Evolutionary conservation across 1,284 basidiomycete genomes (phyloP).

Genomic region (Moesziomyces sp.): DNA sequence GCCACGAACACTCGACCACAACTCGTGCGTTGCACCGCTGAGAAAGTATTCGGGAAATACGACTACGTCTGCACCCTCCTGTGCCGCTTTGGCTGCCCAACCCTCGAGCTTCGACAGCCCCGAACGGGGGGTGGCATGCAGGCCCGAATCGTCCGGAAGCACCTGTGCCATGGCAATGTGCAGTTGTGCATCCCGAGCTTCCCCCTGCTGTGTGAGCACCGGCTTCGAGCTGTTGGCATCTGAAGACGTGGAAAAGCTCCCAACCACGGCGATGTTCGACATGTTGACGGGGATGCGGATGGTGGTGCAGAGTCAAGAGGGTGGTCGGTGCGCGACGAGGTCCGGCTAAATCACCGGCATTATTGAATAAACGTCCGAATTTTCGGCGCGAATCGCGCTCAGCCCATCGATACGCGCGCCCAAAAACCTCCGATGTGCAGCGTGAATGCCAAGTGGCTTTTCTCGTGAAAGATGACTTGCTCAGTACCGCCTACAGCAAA

Average conservation of each 20-base stretch:
- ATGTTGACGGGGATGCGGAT: too few relatives aligned
- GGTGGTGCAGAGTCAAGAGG: too few relatives aligned
- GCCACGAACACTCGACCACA: slow-evolving; percentile 24
- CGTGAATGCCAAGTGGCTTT: too few relatives aligned
- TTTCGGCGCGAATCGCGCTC: too few relatives aligned
- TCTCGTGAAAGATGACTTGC: too few relatives aligned
- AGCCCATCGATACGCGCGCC: too few relatives aligned
- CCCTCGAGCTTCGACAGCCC: slow-evolving; percentile 34
- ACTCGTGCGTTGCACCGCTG: slow-evolving; percentile 57
- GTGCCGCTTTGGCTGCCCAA: slow-evolving; percentile 35
- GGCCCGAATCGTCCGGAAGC: slow-evolving; percentile 32
- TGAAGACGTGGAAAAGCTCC: slow-evolving; percentile 7
- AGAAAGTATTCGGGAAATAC: slow-evolving; percentile 66
- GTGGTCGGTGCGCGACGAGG: not conserved
- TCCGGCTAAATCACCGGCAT: slow-evolving; percentile 9
- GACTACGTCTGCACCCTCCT: slow-evolving; percentile 54
- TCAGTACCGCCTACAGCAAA: too few relatives aligned
- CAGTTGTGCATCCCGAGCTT: slow-evolving; percentile 20
- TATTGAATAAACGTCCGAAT: too few relatives aligned
- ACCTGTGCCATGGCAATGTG: slow-evolving; percentile 45
- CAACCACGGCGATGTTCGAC: slow-evolving; percentile 1
- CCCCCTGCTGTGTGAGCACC: slow-evolving; percentile 5
- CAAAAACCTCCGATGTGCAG: too few relatives aligned
- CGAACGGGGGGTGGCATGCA: slow-evolving; percentile 8
- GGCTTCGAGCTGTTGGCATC: slow-evolving; percentile 7